Base-by-base conservation (phyloP, 2,329 filamentous ascomycete genomes). In the Thelonectria discophora region DNA sequence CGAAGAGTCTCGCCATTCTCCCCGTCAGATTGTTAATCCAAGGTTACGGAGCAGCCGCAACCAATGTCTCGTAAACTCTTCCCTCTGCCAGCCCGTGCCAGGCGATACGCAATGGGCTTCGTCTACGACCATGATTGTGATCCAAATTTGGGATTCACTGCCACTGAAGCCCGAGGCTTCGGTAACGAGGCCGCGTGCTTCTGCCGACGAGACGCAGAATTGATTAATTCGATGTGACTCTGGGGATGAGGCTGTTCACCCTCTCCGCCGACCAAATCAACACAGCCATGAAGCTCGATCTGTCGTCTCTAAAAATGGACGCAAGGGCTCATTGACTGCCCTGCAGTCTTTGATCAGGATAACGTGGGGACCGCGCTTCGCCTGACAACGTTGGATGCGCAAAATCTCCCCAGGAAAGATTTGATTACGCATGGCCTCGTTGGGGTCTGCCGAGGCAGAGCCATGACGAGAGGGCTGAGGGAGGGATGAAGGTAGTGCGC, bases 1-100 rank as follows among this genome's bases (percentile, higher is more conserved):
- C 43, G 55, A 65, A 49, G 64, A 59, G 62, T 68, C 68, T 71
- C 69, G 64, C 69, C 67, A 71, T 71, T 61, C 24, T 64, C 52
- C 48, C 65, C 63, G 20, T 58, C 39, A 50, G 58, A 65, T 61
- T 68, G 66, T 64, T 63, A 65, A 68, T 67, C 55, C 47, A 64
- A 53, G 48, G 48, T 43, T 54, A 65, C 62, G 56, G 60, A 48
- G 50, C 60, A 63, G 50, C 60, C 50, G 57, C 45, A 12, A 42
- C 37, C 57, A 58, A 65, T 47, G 48, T 58, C 34, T 12, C 40
- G n/a, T 40, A 17, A 20, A 30, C 46, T 8, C 51, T 46, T 54
- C 12, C 17, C n/a, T 18, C 6, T 42, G 39, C n/a, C 39, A 42
- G 39, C 17, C 39, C 39, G n/a, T 42, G 40, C 50, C 43, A 46